Evolutionary conservation across 371 early-diverging fungal genomes (phyloP).

Genomic region (Basidiobolus heterosporus): DNA sequence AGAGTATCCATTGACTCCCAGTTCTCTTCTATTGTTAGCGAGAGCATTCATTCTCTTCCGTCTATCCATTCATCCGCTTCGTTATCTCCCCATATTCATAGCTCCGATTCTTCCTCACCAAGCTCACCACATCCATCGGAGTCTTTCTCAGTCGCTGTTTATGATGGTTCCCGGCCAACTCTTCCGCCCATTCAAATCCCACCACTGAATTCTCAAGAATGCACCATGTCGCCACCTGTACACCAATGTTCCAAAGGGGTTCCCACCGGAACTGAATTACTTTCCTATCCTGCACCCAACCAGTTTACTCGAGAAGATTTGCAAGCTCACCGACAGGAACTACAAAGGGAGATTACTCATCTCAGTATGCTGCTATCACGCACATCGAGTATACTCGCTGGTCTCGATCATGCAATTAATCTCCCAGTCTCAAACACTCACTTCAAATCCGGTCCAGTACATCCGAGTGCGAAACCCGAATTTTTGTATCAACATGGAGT

Average conservation of each 20-base stretch:
- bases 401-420: conserved; percentile 25
- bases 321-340: conserved; percentile 37
- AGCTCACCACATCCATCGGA: neutral
- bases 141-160: neutral
- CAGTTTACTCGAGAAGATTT: conserved; percentile 21
- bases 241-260: conserved; percentile 3
- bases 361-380: conserved; percentile 32
- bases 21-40: conserved; percentile 7
- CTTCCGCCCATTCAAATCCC: conserved; percentile 9
- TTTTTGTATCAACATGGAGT: no score
- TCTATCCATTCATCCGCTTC: no score
- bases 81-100: conserved; percentile 5
- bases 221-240: neutral
- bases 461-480: no score
- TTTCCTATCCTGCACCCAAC: neutral
- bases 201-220: conserved; percentile 2
- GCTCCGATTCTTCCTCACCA: conserved; percentile 5
- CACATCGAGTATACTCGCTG: conserved; percentile 38
- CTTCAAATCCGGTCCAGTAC: no score
- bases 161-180: conserved; percentile 10
- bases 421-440: conserved; percentile 8
- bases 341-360: conserved; percentile 38
- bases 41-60: neutral
- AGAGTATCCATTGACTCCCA: conserved; percentile 11
- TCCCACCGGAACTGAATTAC: conserved; percentile 1